Base-by-base conservation (phyloP, 495 filamentous ascomycete species). In the Neurospora cerealis region DNA sequence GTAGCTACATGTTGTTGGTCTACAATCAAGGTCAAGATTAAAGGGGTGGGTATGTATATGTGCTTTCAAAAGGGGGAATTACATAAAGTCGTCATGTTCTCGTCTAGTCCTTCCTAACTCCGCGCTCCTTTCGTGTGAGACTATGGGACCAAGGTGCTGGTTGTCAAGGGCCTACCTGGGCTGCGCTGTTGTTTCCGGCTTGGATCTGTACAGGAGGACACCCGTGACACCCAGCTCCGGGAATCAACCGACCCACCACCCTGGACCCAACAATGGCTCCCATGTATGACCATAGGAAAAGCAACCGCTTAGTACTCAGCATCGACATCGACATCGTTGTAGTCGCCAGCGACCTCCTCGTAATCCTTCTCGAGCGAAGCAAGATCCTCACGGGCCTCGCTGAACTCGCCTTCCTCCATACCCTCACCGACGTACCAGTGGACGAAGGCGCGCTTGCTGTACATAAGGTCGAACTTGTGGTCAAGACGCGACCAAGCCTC, bases 401-500 rank as follows among this genome's bases (percentile, higher is more conserved):
- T 91, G 85, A 97, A 97, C 84, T 97, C 93, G 76, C 93, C 93
- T 81, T 97, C 93, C 86, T 97, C 93, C 93, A 97, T 97, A 84
- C 93, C 93, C 84, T 97, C 93, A 78, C 93, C 93, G 66, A 97
- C 93, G 79, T 97, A 97, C 93, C 93, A 97, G 83, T 97, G 93
- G 19, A 97, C 93, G 80, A 97, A 97, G 54, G 93, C 93, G 78
- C 93, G 92, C 89, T 97, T 97, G 85, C 89, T 92, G 86, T 97
- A 96, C 94, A 97, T 97, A 76, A 97, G 92, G 78, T 97, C 94
- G 84, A 97, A 97, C 84, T 97, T 97, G 86, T 93, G 90, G 83
- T 95, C 93, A 38, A 97, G 87, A 75, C 93, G 91, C 66, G 88
- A 89, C 94, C 94, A 97, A 60, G 94, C 93, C 83, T 97, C 93